Evolutionary conservation across 768 basidiomycete species (phyloP).

Genomic region (Boletus pseudopeckii): DNA sequence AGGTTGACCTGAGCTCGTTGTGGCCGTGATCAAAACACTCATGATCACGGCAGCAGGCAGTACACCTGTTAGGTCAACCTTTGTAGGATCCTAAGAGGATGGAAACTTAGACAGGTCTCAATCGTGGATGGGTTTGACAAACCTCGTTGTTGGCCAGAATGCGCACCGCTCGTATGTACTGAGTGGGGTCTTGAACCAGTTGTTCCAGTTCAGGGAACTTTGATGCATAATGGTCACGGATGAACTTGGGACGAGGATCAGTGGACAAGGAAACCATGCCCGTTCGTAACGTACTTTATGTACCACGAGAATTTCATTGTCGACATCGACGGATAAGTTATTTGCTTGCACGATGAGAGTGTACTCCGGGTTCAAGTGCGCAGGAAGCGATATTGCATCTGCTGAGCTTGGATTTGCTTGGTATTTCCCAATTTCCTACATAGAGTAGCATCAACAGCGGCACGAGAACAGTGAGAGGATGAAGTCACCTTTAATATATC

Average conservation of each 20-base stretch:
- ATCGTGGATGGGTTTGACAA: slow-evolving; percentile 12
- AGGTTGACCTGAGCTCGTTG: slow-evolving; percentile 78
- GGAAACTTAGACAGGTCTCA: not conserved
- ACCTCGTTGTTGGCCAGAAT: slow-evolving; percentile 83
- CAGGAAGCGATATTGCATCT: slow-evolving; percentile 73
- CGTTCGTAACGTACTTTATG: slow-evolving; percentile 65
- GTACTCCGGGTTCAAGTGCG: slow-evolving; percentile 93
- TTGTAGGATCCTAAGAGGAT: slow-evolving; percentile 70
- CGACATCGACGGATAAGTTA: slow-evolving; percentile 96
- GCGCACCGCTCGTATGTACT: slow-evolving; percentile 90
- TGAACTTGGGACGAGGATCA: slow-evolving; percentile 58
- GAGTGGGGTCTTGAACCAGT: slow-evolving; percentile 84
- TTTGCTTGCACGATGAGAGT: slow-evolving; percentile 95
- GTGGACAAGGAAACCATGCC: slow-evolving; percentile 2
- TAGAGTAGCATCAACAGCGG: not conserved
- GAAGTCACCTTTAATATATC: slow-evolving; percentile 74
- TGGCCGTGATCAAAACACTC: slow-evolving; percentile 94
- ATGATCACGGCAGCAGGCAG: slow-evolving; percentile 89
- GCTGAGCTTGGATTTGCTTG: slow-evolving; percentile 73
- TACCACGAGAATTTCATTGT: slow-evolving; percentile 95
- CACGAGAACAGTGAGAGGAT: not conserved
- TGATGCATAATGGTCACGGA: slow-evolving; percentile 92
- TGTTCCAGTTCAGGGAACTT: slow-evolving; percentile 98
- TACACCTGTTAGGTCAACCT: slow-evolving; percentile 74
- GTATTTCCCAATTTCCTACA: slow-evolving; percentile 87